A percentile compares a stretch with the other conserved stretches of the same genome.
These are phyloP conservation scores for Colletotrichum spinosum DNA, from an alignment of 2,329 filamentous ascomycete genomes.

Conservation along the genomic window DNA sequence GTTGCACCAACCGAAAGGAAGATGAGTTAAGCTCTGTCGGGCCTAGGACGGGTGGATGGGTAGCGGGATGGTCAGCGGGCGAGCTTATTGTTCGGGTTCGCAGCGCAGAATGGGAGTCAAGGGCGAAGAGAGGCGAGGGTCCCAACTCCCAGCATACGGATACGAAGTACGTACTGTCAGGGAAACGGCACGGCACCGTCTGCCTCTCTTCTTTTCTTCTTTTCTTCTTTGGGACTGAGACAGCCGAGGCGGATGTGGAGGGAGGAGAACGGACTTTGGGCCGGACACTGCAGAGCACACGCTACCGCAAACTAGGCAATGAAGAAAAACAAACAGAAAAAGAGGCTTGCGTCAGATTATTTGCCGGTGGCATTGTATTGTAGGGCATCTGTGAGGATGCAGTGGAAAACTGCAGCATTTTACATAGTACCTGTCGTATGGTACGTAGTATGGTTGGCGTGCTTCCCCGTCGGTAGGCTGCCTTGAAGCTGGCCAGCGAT, in stretches of 20 bases:
- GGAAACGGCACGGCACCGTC: no score
- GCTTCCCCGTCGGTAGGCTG: no score
- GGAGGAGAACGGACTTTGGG: conserved; percentile 1
- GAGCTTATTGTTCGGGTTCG: conserved; percentile 6
- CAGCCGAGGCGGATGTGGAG: conserved; percentile 13
- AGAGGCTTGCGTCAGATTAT: conserved; percentile 20
- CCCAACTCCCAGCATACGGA: no score
- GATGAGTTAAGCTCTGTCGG: conserved; percentile 21
- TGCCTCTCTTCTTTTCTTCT: conserved; percentile 16
- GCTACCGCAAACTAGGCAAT: conserved; percentile 8
- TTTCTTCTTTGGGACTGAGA: conserved; percentile 22
- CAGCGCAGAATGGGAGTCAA: not conserved
- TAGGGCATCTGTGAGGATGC: no score
- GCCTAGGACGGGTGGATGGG: conserved; percentile 16
- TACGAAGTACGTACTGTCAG: no score
- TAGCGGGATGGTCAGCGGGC: conserved; percentile 8
- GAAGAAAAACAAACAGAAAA: conserved; percentile 12
- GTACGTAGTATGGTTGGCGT: no score
- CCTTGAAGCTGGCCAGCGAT: no score
- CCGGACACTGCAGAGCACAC: not conserved
- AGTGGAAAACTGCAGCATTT: no score
- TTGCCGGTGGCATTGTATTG: no score
- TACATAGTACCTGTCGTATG: no score
- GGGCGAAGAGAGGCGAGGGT: not conserved
- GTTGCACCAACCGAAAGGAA: conserved; percentile 17